Percentiles rank a stretch among this genome's conserved stretches.
phyloP scores from a whole-genome alignment of 1,284 basidiomycete species.

The Malassezia japonica region DNA sequence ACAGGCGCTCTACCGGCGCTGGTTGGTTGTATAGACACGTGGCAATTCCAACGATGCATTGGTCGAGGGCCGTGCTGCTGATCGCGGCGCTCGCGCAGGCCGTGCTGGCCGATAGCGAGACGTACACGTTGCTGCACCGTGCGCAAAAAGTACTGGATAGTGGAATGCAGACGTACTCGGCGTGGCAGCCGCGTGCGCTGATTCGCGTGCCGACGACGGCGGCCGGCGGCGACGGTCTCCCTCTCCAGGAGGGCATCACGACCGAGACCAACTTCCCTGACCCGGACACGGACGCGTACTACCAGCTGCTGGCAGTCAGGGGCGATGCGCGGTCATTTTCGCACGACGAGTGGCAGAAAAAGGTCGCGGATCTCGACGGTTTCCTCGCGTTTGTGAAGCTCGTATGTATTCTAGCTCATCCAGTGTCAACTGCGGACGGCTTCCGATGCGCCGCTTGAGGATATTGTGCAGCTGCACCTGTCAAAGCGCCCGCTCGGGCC shows the following conservation, averaged over 20 bases:
- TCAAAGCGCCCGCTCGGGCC: neutral
- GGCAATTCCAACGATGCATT: neutral
- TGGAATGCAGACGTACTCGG: neutral
- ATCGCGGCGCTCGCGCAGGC: neutral
- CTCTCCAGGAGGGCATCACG: neutral
- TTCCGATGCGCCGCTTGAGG: neutral
- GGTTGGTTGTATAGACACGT: constrained; percentile 22
- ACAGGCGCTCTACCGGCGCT: constrained; percentile 19
- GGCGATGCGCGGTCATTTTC: neutral
- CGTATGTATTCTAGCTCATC: constrained; percentile 2
- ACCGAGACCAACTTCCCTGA: neutral
- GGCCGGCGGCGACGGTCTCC: neutral
- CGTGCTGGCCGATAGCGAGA: neutral
- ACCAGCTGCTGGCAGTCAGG: constrained; percentile 6
- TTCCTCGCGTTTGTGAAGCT: constrained; percentile 4
- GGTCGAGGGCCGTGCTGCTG: neutral
- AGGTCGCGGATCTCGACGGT: neutral
- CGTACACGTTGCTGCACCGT: constrained; percentile 11
- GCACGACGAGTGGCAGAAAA: neutral
- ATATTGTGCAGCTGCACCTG: constrained; percentile 5
- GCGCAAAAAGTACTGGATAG: neutral
- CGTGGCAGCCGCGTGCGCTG: constrained; percentile 6
- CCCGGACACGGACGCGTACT: neutral
- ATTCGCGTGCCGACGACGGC: neutral
- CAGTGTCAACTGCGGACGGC: constrained; percentile 11